Evolutionary conservation across 352 stramenopile genomes (phyloP).

Genomic region (Globisporangium mamillatum): DNA sequence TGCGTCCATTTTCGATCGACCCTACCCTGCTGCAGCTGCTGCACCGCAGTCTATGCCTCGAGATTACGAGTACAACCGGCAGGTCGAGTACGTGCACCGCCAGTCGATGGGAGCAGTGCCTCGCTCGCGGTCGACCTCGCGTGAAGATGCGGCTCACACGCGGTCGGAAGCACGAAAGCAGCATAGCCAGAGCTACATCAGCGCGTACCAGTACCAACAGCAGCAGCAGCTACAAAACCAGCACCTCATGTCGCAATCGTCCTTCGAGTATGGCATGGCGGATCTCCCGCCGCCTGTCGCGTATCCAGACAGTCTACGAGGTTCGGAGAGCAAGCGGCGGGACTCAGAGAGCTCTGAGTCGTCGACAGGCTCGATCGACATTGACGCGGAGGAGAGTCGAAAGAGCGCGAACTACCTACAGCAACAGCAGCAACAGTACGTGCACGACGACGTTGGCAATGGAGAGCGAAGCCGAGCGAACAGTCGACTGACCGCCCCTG

Average conservation of each 20-base stretch:
- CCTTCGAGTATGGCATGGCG: slow-evolving; percentile 24
- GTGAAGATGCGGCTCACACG: slow-evolving; percentile 3
- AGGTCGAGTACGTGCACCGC: slow-evolving; percentile 11
- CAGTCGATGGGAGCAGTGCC: not conserved
- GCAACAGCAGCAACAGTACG: not conserved
- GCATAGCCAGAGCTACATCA: slow-evolving; percentile 9
- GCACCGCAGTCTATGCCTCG: slow-evolving; percentile 6
- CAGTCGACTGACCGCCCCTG: slow-evolving; percentile 22
- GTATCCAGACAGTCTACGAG: slow-evolving; percentile 13
- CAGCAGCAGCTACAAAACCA: slow-evolving; percentile 20
- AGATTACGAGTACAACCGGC: slow-evolving; percentile 16
- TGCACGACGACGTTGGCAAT: not conserved
- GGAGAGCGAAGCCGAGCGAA: slow-evolving; percentile 6
- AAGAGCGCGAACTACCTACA: slow-evolving; percentile 5
- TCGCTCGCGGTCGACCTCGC: slow-evolving; percentile 10
- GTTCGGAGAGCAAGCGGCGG: slow-evolving; percentile 18
- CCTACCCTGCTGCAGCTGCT: slow-evolving; percentile 12
- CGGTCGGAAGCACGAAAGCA: slow-evolving; percentile 9
- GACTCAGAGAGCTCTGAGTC: slow-evolving; percentile 63
- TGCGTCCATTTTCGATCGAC: slow-evolving; percentile 67
- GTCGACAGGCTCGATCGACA: slow-evolving; percentile 67
- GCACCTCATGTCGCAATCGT: slow-evolving; percentile 18
- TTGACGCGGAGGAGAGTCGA: slow-evolving; percentile 40
- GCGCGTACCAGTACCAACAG: slow-evolving; percentile 15
- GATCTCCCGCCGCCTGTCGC: not conserved